Evolutionary conservation across 495 filamentous ascomycete genomes (phyloP).

Genomic region (Xylaria acuta): DNA sequence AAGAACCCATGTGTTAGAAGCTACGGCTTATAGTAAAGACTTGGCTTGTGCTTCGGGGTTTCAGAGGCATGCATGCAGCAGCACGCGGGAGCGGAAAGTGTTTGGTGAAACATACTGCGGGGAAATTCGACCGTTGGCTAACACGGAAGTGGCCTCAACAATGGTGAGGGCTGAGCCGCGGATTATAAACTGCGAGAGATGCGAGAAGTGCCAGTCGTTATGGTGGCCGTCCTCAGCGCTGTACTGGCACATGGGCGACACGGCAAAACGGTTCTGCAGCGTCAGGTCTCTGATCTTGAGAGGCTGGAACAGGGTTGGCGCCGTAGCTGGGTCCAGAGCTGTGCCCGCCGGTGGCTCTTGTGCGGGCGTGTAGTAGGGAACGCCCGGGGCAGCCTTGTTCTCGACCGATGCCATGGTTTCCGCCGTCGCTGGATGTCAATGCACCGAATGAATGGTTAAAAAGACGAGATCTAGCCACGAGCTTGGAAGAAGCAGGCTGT

Average conservation of each 20-base stretch:
- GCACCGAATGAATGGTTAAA: not conserved
- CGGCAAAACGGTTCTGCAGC: slow-evolving; percentile 74
- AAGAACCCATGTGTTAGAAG: not conserved
- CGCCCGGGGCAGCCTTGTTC: slow-evolving; percentile 44
- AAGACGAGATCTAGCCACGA: not conserved
- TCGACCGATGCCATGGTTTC: slow-evolving; percentile 27
- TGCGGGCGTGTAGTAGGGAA: slow-evolving; percentile 65
- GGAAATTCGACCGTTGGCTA: slow-evolving; percentile 72
- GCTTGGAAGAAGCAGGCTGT: not conserved
- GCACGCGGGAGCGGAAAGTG: not conserved
- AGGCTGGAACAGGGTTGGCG: slow-evolving; percentile 70
- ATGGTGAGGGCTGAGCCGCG: slow-evolving; percentile 70
- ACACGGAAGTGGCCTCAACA: slow-evolving; percentile 72
- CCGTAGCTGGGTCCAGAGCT: slow-evolving; percentile 51
- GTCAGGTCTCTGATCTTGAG: slow-evolving; percentile 69
- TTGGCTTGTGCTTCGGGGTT: not conserved
- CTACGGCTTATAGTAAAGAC: not conserved
- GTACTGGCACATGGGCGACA: slow-evolving; percentile 73
- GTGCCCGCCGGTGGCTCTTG: slow-evolving; percentile 63
- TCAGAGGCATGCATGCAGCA: not conserved
- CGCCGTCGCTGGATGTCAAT: not conserved
- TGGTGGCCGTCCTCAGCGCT: slow-evolving; percentile 69
- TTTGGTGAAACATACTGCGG: slow-evolving; percentile 41
- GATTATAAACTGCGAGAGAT: slow-evolving; percentile 66
- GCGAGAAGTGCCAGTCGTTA: slow-evolving; percentile 73